These are phyloP conservation scores for Hirschfeldia incana DNA, from an alignment of 345 rosid species.

Conservation along the genomic window DNA sequence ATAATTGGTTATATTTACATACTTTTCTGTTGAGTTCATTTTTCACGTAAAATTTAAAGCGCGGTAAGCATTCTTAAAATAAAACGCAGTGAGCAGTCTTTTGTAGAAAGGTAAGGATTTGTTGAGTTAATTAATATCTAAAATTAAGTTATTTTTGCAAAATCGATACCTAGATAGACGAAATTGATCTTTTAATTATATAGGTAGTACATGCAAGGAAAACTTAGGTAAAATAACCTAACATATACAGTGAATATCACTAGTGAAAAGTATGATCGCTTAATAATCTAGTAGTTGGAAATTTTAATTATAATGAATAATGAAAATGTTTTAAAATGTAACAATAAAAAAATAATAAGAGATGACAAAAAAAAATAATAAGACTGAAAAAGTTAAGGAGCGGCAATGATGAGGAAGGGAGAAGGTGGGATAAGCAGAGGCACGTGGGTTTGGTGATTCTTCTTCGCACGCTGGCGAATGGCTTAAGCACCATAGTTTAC, in stretches of 20 bases:
- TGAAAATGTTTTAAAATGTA: neutral
- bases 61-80: neutral
- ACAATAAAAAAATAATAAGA: constrained; percentile 27
- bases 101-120: neutral
- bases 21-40: neutral
- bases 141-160: neutral
- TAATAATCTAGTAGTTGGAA: neutral
- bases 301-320: neutral
- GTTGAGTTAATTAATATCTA: neutral
- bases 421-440: constrained; percentile 73
- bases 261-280: neutral
- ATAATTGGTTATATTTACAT: neutral
- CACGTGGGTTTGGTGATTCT: constrained; percentile 76
- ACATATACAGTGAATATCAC: neutral
- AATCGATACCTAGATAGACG: neutral
- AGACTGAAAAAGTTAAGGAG: constrained; percentile 31
- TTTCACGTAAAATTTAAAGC: neutral
- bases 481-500: constrained; percentile 22
- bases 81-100: neutral
- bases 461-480: constrained; percentile 57
- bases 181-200: neutral
- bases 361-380: neutral
- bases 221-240: neutral
- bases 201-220: neutral
- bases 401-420: constrained; percentile 76